Conservation (phyloP, 306 rosid species). For the Vigna mungo region DNA sequence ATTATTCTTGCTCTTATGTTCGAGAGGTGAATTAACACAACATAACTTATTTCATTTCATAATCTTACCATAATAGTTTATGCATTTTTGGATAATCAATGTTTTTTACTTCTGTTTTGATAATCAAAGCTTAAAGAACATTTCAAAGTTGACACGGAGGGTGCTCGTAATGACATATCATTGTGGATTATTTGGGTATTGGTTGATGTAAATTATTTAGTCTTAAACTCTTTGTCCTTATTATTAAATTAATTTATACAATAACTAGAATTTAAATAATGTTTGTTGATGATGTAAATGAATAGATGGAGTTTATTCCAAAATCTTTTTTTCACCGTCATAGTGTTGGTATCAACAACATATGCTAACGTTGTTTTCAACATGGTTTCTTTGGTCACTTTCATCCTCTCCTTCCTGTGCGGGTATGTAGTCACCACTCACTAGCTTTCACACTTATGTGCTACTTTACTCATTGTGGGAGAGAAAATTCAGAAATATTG, state of each 20-base stretch:
- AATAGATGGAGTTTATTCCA: background rate
- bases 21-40: background rate
- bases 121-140: background rate
- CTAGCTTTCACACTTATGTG: background rate
- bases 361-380: background rate
- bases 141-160: constrained; percentile 2
- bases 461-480: background rate
- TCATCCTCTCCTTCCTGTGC: background rate
- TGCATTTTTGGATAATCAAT: background rate
- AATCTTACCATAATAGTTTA: background rate
- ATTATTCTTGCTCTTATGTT: background rate
- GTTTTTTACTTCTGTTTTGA: background rate
- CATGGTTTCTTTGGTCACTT: background rate
- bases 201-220: background rate
- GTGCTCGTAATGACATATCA: too few relatives aligned
- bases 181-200: background rate
- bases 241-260: background rate
- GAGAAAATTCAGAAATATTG: background rate
- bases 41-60: background rate
- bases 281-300: background rate
- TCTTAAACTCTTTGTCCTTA: background rate
- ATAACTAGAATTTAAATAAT: background rate
- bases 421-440: background rate
- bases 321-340: background rate
- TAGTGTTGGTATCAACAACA: background rate